Conservation (phyloP, 2,329 filamentous ascomycete species). For the Penicillium sclerotigenum region DNA sequence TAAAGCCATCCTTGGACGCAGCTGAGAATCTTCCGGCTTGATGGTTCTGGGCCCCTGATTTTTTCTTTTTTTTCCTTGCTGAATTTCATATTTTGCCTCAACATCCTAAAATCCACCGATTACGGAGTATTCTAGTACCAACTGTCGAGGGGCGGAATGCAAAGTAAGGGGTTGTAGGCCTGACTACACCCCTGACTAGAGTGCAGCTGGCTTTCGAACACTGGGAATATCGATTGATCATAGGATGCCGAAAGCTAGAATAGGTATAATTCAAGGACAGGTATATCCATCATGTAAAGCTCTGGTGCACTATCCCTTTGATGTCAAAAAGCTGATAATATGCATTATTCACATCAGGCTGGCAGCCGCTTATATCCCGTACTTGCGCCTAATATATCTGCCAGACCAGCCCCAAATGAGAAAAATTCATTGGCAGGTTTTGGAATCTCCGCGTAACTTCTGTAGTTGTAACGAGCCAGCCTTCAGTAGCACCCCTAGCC, state of each 20-base stretch:
- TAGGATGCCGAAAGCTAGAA: neutral
- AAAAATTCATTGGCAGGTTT: neutral
- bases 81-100: neutral
- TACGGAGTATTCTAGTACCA: neutral
- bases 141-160: neutral
- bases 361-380: neutral
- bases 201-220: neutral
- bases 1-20: neutral
- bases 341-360: neutral
- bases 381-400: neutral
- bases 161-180: slow-evolving; percentile 3
- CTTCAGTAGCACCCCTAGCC: no score
- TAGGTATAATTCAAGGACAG: neutral
- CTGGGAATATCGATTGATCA: neutral
- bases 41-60: neutral
- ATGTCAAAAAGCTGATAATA: neutral
- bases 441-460: neutral
- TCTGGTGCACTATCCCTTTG: neutral
- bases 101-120: neutral
- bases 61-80: neutral
- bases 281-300: neutral
- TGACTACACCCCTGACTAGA: neutral
- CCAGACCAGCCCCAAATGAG: neutral
- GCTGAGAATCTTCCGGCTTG: neutral
- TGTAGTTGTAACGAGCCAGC: neutral